Percentiles rank a stretch among this genome's conserved stretches.
Evolutionary conservation across 495 filamentous ascomycete species (phyloP).

Genomic region (Podospora australis): DNA sequence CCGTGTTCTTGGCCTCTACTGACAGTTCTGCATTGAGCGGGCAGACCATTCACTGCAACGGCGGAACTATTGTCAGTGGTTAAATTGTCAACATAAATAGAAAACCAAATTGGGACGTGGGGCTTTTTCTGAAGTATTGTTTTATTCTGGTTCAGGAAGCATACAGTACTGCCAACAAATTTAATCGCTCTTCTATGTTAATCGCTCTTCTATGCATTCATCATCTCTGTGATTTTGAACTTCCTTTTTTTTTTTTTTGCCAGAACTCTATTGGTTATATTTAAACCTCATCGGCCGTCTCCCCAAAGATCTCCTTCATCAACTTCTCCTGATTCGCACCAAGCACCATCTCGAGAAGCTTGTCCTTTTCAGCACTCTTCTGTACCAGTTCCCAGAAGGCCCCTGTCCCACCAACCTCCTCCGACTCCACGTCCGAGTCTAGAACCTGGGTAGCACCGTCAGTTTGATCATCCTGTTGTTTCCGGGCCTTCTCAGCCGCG

Average conservation of each 20-base stretch:
- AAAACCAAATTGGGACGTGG: no score
- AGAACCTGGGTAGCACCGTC: background rate
- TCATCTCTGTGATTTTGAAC: no score
- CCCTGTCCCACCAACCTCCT: slow-evolving; percentile 14
- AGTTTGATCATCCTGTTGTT: background rate
- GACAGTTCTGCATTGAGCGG: slow-evolving; percentile 65
- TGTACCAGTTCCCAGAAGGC: slow-evolving; percentile 24
- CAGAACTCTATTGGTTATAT: no score
- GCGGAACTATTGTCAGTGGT: slow-evolving; percentile 56
- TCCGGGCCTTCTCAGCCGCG: background rate
- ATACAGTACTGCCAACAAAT: no score
- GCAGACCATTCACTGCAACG: slow-evolving; percentile 63
- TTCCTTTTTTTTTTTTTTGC: no score
- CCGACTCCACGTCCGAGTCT: background rate
- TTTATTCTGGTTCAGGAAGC: no score
- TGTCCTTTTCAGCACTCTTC: slow-evolving; percentile 24
- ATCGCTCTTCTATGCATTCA: no score
- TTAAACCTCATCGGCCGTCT: no score
- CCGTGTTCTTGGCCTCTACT: slow-evolving; percentile 74
- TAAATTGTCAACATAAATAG: slow-evolving; percentile 23
- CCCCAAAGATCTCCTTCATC: background rate
- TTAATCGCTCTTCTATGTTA: no score
- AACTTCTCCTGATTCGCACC: slow-evolving; percentile 8
- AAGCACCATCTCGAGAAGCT: slow-evolving; percentile 19
- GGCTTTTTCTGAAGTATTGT: no score